Percentiles rank a stretch among this genome's conserved stretches.
phyloP scores from a whole-genome alignment of 1,284 basidiomycete genomes.

The Sporisorium reilianum region DNA sequence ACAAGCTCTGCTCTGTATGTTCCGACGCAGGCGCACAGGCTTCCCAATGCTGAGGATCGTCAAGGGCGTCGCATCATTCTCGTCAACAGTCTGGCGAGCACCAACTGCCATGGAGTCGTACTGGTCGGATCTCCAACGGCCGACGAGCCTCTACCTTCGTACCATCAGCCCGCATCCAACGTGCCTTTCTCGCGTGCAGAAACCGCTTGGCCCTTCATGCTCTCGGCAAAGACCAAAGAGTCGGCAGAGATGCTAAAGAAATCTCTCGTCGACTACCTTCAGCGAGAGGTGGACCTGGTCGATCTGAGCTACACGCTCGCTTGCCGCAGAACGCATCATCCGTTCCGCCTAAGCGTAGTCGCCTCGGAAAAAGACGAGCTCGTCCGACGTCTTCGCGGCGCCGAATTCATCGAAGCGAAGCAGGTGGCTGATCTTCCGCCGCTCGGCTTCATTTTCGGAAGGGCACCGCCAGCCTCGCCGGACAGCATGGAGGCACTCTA shows the following conservation, averaged over 20 bases:
- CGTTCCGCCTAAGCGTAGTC: constrained; percentile 36
- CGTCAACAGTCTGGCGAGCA: constrained; percentile 45
- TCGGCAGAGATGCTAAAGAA: constrained; percentile 32
- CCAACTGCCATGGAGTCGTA: constrained; percentile 34
- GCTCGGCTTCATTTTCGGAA: constrained; percentile 8
- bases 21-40: constrained; percentile 19
- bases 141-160: neutral
- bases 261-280: constrained; percentile 39
- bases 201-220: constrained; percentile 25
- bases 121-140: constrained; percentile 18
- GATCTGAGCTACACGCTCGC: constrained; percentile 48
- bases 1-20: constrained; percentile 21
- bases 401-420: constrained; percentile 22
- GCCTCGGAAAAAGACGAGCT: constrained; percentile 45
- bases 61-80: constrained; percentile 19
- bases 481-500: neutral
- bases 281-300: constrained; percentile 28
- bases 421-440: constrained; percentile 12
- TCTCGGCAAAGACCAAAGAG: constrained; percentile 44
- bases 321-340: constrained; percentile 40
- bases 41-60: constrained; percentile 4
- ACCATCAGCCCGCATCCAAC: too few relatives aligned
- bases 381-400: constrained; percentile 16
- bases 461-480: neutral
- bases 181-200: neutral